These are phyloP conservation scores for Climacium dendroides DNA, from an alignment of 225 moss, liverwort and hornwort genomes.

Conservation along the genomic window DNA sequence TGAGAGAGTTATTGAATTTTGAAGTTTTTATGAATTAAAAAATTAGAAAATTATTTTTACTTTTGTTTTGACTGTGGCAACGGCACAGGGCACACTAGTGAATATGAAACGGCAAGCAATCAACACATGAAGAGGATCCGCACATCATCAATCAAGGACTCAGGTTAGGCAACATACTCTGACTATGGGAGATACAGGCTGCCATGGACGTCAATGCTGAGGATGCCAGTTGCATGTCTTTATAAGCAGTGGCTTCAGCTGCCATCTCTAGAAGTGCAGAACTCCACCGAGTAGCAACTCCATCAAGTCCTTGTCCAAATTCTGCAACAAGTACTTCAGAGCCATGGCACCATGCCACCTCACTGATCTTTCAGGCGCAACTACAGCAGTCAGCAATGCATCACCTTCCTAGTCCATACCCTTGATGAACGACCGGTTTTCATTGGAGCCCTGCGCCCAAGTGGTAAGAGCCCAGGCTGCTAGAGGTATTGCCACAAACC, in stretches of 20 bases:
- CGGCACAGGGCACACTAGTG: no score
- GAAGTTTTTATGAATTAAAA: no score
- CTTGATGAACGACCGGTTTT: constrained; percentile 67
- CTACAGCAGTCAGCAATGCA: constrained; percentile 67
- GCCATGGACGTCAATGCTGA: constrained; percentile 78
- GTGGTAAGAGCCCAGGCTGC: constrained; percentile 98
- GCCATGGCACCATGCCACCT: constrained; percentile 94
- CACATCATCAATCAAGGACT: not conserved
- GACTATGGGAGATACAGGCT: constrained; percentile 67
- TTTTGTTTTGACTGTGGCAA: no score
- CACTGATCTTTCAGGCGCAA: constrained; percentile 85
- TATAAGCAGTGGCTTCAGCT: constrained; percentile 44
- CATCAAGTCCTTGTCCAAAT: constrained; percentile 44
- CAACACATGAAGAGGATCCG: not conserved
- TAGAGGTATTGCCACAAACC: constrained; percentile 79
- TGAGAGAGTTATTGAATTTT: no score
- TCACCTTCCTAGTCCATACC: constrained; percentile 74
- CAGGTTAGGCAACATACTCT: constrained; percentile 17
- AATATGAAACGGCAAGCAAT: not conserved
- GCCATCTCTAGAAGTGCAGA: constrained; percentile 76
- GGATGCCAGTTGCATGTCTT: constrained; percentile 58
- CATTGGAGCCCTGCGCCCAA: constrained; percentile 81
- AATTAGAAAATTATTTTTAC: no score
- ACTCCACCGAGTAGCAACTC: constrained; percentile 76
- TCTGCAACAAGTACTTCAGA: constrained; percentile 77